These are phyloP conservation scores for Phialocephala subalpina DNA, from an alignment of 2,329 filamentous ascomycete species.

Conservation along the genomic window DNA sequence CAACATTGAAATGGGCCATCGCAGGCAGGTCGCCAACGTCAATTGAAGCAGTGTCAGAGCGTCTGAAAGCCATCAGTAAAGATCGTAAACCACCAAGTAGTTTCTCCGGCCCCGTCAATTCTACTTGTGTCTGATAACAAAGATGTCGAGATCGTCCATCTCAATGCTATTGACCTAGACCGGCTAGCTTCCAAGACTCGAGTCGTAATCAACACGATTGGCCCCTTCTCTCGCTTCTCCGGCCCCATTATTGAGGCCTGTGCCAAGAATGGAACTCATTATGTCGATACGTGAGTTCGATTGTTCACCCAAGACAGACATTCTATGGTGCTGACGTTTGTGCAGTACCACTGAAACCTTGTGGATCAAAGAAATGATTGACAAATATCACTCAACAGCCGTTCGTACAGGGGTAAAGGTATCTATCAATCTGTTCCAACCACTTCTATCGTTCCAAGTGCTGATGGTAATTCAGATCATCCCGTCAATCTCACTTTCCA, in stretches of 20 bases:
- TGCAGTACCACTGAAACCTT: conserved; percentile 25
- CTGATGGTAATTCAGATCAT: no score
- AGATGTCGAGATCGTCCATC: conserved; percentile 21
- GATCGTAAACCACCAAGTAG: conserved; percentile 58
- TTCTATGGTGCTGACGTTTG: background rate
- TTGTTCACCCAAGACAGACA: background rate
- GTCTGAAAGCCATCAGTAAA: conserved; percentile 60
- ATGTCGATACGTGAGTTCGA: conserved; percentile 52
- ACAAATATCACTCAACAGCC: conserved; percentile 19
- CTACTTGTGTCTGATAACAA: conserved; percentile 48
- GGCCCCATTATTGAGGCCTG: conserved; percentile 70
- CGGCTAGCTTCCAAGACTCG: conserved; percentile 48
- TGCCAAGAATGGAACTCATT: conserved; percentile 70
- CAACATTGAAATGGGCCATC: conserved; percentile 71
- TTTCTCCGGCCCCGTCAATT: background rate
- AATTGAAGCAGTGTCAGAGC: conserved; percentile 61
- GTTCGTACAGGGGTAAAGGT: conserved; percentile 13
- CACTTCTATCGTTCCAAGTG: background rate
- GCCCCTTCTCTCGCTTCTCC: conserved; percentile 71
- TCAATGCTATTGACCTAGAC: conserved; percentile 18
- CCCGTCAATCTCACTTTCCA: background rate
- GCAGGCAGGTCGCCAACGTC: conserved; percentile 63
- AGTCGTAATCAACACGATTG: conserved; percentile 67
- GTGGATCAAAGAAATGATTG: conserved; percentile 25
- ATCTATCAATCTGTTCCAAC: background rate